Base-by-base conservation (phyloP, 306 rosid species). In the Gillenia trifoliata region DNA sequence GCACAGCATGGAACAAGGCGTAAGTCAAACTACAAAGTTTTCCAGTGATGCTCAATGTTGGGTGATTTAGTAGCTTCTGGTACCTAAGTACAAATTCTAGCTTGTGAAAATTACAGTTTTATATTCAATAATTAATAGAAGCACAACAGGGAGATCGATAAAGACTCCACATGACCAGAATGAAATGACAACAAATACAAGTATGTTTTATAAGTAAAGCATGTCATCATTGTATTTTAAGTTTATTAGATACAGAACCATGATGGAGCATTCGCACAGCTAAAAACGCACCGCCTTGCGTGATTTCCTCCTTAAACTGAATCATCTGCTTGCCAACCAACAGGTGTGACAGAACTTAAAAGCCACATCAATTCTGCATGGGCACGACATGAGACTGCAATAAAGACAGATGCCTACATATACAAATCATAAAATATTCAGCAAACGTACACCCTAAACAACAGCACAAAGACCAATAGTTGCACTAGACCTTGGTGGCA, bases 321-420 rank as follows among this genome's bases (percentile, higher is more conserved):
- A 94, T 94, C 97, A 94, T 94, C 83, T 79, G 86, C 79, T 91
- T 85, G 87, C 98, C 98, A 88, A 70, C 98, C 95, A 74, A 94
- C 90, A 66, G 98, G 98, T 22, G 97, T 83, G 26, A 87, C 85
- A 75, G 96, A 88, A 80, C 97, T 91, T 64, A 94, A 84, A 40
- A 94, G 75, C 98, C 98, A 94, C 98, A 94, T 91, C 86, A 94
- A 75, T 78, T 94, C 98, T 33, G 80, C 95, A 85, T 94, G 98
- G 54, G 97, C 97, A 68, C 88, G 63, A 94, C 98, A 82, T 91
- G 98, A 78, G 98, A 94, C 87, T 94, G 98, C 50, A 87, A n/a
- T 96, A 77, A 94, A 94, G 60, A 94, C 93, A 76, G 97, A 91
- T 45, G 97, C 98, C 98, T 93, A 84, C 74, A 78, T 11, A 64